These are phyloP conservation scores for Aspergillus latus DNA, from an alignment of 2,329 filamentous ascomycete species.

Conservation along the genomic window DNA sequence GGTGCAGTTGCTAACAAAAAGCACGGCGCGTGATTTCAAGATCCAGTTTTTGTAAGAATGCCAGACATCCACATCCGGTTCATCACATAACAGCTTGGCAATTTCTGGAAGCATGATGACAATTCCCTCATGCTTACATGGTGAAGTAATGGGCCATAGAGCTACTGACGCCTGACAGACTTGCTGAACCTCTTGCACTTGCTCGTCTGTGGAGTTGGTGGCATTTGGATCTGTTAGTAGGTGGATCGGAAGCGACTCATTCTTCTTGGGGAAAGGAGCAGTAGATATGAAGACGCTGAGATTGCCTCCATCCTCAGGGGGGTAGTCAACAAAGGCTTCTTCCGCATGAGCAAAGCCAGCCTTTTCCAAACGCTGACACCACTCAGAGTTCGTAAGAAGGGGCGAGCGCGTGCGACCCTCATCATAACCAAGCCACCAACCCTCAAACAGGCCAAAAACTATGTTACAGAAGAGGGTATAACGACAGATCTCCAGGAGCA, in stretches of 20 bases:
- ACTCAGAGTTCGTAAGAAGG: not conserved
- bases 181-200: not conserved
- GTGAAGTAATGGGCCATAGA: not conserved
- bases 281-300: constrained; percentile 3
- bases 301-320: constrained; percentile 8
- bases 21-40: not conserved
- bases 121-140: not conserved
- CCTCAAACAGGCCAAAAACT: constrained; percentile 4
- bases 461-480: not conserved
- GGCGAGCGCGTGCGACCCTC: constrained; percentile 1
- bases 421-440: constrained; percentile 9
- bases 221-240: not conserved
- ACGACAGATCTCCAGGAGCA: constrained; percentile 9
- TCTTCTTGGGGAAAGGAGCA: not conserved
- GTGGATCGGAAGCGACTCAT: not conserved
- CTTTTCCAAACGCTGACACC: not conserved
- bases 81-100: constrained; percentile 2
- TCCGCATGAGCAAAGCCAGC: constrained; percentile 4
- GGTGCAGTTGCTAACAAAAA: constrained; percentile 9
- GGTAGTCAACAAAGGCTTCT: constrained; percentile 4
- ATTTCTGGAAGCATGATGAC: constrained; percentile 13
- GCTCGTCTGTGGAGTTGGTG: not conserved
- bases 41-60: constrained; percentile 6
- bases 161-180: not conserved
- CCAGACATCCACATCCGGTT: not conserved